These are phyloP conservation scores for Pseudogymnoascus sp. DNA, from an alignment of 2,329 filamentous ascomycete species.

Conservation along the genomic window DNA sequence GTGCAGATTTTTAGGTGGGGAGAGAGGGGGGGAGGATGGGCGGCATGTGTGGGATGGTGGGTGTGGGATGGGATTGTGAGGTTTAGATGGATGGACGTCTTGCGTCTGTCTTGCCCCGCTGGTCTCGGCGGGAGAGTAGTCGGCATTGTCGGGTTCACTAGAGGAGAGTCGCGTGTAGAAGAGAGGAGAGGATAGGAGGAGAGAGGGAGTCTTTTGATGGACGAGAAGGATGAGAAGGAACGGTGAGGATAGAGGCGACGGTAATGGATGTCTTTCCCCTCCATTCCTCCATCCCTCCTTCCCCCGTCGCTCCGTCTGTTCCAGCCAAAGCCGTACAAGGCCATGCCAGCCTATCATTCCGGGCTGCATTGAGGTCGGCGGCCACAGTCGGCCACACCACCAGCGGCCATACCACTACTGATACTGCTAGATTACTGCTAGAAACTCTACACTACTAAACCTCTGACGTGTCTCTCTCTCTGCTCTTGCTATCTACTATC, in stretches of 20 bases:
- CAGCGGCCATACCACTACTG: not conserved
- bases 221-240: not conserved
- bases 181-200: not conserved
- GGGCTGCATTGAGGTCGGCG: not conserved
- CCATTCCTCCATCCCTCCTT: not conserved
- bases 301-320: not conserved
- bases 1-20: not conserved
- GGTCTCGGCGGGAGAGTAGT: not conserved
- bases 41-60: not conserved
- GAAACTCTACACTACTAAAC: not conserved
- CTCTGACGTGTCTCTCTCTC: not conserved
- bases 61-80: constrained; percentile 3
- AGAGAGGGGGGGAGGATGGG: not conserved
- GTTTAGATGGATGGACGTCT: constrained; percentile 13
- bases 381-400: not conserved
- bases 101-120: constrained; percentile 3
- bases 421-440: no score
- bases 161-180: not conserved
- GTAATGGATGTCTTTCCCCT: not conserved
- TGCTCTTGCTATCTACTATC: not conserved
- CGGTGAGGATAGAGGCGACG: not conserved
- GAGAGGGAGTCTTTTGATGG: not conserved
- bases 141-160: no score
- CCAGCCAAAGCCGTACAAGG: not conserved
- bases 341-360: not conserved